These are phyloP conservation scores for Plasmodium malariae DNA, from an alignment of 169 alveolate genomes.

Conservation along the genomic window DNA sequence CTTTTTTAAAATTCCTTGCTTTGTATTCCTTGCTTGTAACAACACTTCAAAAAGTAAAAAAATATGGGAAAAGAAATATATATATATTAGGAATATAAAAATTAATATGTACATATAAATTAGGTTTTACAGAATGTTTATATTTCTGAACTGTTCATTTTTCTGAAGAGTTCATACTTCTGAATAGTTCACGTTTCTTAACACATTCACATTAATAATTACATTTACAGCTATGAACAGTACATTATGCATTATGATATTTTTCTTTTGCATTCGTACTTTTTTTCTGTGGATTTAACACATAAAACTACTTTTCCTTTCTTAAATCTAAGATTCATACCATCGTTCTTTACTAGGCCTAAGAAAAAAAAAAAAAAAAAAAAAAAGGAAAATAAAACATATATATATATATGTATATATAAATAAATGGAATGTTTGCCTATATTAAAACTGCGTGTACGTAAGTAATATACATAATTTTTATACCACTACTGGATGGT, in stretches of 20 bases:
- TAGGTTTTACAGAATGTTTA: neutral
- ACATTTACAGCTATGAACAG: no score
- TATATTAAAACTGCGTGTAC: no score
- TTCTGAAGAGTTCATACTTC: neutral
- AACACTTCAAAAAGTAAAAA: constrained; percentile 7
- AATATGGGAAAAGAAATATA: neutral
- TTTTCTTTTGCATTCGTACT: constrained; percentile 4
- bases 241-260: no score
- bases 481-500: constrained; percentile 55
- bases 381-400: neutral
- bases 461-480: no score
- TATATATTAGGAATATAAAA: neutral
- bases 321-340: constrained; percentile 25
- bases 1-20: constrained; percentile 16
- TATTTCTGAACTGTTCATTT: no score
- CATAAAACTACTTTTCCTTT: constrained; percentile 42
- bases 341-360: constrained; percentile 44
- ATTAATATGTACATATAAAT: neutral
- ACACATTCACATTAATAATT: no score
- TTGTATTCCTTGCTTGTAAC: constrained; percentile 16
- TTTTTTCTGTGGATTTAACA: constrained; percentile 24
- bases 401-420: neutral
- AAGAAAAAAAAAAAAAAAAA: constrained; percentile 11
- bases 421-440: neutral
- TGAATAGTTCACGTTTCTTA: no score